Evolutionary conservation across 164 flowering plant species (phyloP).

Genomic region (Tetracentron sinense): DNA sequence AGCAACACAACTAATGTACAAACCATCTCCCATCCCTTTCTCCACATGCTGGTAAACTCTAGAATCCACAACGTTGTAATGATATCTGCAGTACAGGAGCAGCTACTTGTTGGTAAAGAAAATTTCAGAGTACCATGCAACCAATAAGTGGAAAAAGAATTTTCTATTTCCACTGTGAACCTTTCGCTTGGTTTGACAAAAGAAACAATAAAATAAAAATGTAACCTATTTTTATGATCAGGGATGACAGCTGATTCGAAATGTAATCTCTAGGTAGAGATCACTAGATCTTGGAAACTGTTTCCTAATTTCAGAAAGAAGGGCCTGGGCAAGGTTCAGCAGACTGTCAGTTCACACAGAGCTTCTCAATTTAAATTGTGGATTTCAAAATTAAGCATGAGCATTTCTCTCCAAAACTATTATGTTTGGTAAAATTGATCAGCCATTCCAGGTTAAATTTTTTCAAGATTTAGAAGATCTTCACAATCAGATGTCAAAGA

Average conservation of each 20-base stretch:
- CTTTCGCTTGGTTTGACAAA: neutral
- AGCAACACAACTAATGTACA: slow-evolving; percentile 49
- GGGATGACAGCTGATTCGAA: too few species aligned
- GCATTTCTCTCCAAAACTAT: neutral
- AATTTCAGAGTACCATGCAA: neutral
- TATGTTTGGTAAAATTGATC: neutral
- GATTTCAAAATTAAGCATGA: too few species aligned
- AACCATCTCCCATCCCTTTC: slow-evolving; percentile 52
- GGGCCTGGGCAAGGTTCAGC: too few species aligned
- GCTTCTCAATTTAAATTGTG: too few species aligned
- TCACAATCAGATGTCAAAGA: neutral
- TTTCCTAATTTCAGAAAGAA: neutral
- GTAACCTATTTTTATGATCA: too few species aligned
- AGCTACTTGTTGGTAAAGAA: neutral
- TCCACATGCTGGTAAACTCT: slow-evolving; percentile 48
- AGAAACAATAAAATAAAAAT: neutral
- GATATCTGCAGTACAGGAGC: slow-evolving; percentile 35
- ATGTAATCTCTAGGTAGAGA: neutral
- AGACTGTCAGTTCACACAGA: too few species aligned
- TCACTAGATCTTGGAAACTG: neutral
- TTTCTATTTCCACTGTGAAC: too few species aligned
- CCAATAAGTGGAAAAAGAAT: neutral
- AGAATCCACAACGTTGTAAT: slow-evolving; percentile 48
- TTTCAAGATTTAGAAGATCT: too few species aligned
- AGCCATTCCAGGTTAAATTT: neutral